These are phyloP conservation scores for Omphalotus olearius DNA, from an alignment of 1,284 basidiomycete genomes.

Conservation along the genomic window DNA sequence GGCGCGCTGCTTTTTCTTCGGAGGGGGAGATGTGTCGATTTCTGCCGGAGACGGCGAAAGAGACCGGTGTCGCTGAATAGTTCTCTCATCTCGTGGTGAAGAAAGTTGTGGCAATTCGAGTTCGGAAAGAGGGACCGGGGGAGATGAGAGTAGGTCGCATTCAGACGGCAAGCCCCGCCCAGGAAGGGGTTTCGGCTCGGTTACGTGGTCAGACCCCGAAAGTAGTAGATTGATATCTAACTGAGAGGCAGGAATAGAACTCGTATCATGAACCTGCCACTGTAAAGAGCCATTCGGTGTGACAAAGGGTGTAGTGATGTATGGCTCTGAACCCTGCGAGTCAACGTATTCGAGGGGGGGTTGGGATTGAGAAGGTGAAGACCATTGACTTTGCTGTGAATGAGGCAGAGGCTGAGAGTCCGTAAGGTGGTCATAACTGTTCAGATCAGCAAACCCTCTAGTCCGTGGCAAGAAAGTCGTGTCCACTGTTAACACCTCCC, in stretches of 20 bases:
- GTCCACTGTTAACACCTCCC: constrained; percentile 33
- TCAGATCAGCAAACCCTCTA: constrained; percentile 26
- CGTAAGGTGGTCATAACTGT: constrained; percentile 19
- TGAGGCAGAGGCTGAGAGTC: constrained; percentile 12
- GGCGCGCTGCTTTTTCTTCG: neutral
- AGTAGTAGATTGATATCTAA: constrained; percentile 31
- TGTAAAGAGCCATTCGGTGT: constrained; percentile 54
- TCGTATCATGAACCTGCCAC: constrained; percentile 32
- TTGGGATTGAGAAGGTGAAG: constrained; percentile 14
- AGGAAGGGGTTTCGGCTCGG: neutral
- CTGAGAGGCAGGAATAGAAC: constrained; percentile 33
- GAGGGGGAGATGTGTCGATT: neutral
- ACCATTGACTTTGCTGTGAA: constrained; percentile 14
- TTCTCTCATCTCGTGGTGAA: neutral
- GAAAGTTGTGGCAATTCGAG: neutral
- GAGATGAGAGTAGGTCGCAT: neutral
- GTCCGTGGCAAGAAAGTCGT: constrained; percentile 22
- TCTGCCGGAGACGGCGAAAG: neutral
- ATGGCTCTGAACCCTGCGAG: constrained; percentile 42
- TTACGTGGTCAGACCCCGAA: neutral
- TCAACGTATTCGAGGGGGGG: constrained; percentile 23
- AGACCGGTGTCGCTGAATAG: neutral
- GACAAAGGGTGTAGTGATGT: constrained; percentile 45
- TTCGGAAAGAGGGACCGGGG: neutral
- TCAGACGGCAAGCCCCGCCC: neutral